phyloP scores from a whole-genome alignment of 805 yeast species.

The Cyberlindnera euphorbiae region DNA sequence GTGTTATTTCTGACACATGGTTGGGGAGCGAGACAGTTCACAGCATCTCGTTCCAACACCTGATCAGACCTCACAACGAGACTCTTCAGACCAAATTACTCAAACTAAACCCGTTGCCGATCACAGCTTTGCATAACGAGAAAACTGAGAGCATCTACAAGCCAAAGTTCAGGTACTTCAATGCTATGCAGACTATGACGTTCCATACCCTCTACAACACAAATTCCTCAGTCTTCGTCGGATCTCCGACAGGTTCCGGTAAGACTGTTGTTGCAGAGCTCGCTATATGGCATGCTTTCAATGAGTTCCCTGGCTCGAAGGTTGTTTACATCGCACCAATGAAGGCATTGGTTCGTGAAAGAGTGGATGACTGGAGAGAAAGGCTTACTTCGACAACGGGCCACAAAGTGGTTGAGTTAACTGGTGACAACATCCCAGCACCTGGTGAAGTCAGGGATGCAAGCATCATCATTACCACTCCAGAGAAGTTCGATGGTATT shows the following conservation, averaged over 20 bases:
- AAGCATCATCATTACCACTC: conserved; percentile 88
- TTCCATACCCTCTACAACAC: conserved; percentile 85
- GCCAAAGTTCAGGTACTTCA: conserved; percentile 73
- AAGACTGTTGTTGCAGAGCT: conserved; percentile 95
- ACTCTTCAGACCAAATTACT: conserved; percentile 78
- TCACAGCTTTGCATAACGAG: conserved; percentile 68
- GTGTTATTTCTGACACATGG: conserved; percentile 84
- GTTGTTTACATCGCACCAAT: conserved; percentile 90
- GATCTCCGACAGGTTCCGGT: conserved; percentile 99
- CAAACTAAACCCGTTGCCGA: conserved; percentile 80
- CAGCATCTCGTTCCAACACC: conserved; percentile 82
- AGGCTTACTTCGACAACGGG: conserved; percentile 83
- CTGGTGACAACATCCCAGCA: conserved; percentile 93
- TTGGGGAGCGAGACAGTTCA: conserved; percentile 75
- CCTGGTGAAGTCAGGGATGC: conserved; percentile 74
- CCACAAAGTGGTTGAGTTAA: conserved; percentile 77
- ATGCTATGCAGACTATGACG: conserved; percentile 98
- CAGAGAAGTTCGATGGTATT: conserved; percentile 97
- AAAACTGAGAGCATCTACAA: conserved; percentile 65
- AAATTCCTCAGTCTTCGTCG: conserved; percentile 78
- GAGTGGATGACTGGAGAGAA: conserved; percentile 82
- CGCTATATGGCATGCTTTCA: conserved; percentile 96
- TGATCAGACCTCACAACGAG: conserved; percentile 84
- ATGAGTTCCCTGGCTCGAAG: conserved; percentile 80
- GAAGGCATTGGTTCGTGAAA: conserved; percentile 94